Evolutionary conservation across 805 yeast genomes (phyloP), one percentile per base, ranked within the genome.

Genomic region (Hanseniaspora vineae): DNA sequence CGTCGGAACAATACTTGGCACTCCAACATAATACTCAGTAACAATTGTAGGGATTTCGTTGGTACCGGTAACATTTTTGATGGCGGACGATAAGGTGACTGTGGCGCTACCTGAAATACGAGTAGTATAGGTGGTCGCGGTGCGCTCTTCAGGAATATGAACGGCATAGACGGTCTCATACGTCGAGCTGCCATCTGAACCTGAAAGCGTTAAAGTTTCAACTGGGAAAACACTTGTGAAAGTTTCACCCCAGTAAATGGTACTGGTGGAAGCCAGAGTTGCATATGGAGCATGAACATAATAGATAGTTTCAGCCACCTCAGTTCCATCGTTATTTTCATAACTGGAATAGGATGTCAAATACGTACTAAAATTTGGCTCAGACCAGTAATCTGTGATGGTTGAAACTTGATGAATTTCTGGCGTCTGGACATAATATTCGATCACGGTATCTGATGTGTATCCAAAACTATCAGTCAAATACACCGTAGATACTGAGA

Each of bases 381-480:
- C 42, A 23, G 29, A 23, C 29, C 29, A 23, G 8, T 23, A 23
- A 5, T 23, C 29, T 23, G 29, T 39, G 42, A 9, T 20, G 12
- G 44, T 42, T 10, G 29, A 29, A 13, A 20, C 31, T 15, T 37
- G 42, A 37, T 43, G 39, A 10, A 6, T 18, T 31, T 32, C 39
- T 43, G 54, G 52, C 8, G 52, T 51, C 10, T 47, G 48, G 6
- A 49, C 52, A 32, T 39, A 49, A 42, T 51, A 51, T n/a, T 47
- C 39, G 18, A 39, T 42, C 18, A 17, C 31, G 12, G 32, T 42
- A 29, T 31, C 40, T 4, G 45, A 31, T 12, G 31, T n/a, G 2
- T 19, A 31, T 33, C 18, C 31, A 35, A 9, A n/a, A 12, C 23
- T 31, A 12, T 10, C 44, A 8, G 35, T 29, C 15, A 33, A 29